These are phyloP conservation scores for Alternaria dauci DNA, from an alignment of 2,329 filamentous ascomycete species.

Conservation along the genomic window DNA sequence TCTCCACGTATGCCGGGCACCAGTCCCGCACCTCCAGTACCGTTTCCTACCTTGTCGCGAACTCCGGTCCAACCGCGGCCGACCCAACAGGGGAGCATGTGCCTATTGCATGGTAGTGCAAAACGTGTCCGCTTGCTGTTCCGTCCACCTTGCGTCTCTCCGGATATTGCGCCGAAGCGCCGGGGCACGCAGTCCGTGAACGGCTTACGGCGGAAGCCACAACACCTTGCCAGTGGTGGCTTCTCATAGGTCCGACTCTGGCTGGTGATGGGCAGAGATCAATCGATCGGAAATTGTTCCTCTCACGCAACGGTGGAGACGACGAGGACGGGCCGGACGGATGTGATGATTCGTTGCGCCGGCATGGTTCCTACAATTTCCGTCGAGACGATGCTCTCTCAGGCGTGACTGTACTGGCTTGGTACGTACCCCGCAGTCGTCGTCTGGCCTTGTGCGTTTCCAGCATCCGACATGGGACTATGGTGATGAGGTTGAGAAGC, in stretches of 20 bases:
- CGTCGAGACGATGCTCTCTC: conserved; percentile 13
- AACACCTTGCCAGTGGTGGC: conserved; percentile 8
- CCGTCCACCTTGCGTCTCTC: conserved; percentile 15
- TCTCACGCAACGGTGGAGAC: conserved; percentile 8
- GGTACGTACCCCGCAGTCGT: conserved; percentile 28
- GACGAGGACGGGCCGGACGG: conserved; percentile 10
- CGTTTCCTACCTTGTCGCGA: conserved; percentile 7
- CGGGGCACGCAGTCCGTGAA: conserved; percentile 16
- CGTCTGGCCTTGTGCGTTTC: conserved; percentile 25
- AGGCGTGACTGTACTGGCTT: conserved; percentile 32
- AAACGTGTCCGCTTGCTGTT: conserved; percentile 17
- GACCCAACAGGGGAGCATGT: conserved; percentile 25
- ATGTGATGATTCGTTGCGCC: conserved; percentile 11
- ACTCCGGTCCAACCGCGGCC: conserved; percentile 21
- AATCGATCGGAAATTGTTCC: conserved; percentile 15
- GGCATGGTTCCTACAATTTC: conserved; percentile 7
- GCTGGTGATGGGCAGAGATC: conserved; percentile 9
- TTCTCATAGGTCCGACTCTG: conserved; percentile 14
- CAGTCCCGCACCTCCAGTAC: conserved; percentile 11
- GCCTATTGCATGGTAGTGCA: conserved; percentile 13
- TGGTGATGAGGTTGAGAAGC: conserved; percentile 38
- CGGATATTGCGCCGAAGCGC: conserved; percentile 25
- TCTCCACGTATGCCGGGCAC: conserved; percentile 13
- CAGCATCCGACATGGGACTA: conserved; percentile 27
- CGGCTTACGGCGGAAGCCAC: conserved; percentile 14